These are phyloP conservation scores for Aspergillus novofumigatus DNA, from an alignment of 2,329 filamentous ascomycete species.

Conservation along the genomic window DNA sequence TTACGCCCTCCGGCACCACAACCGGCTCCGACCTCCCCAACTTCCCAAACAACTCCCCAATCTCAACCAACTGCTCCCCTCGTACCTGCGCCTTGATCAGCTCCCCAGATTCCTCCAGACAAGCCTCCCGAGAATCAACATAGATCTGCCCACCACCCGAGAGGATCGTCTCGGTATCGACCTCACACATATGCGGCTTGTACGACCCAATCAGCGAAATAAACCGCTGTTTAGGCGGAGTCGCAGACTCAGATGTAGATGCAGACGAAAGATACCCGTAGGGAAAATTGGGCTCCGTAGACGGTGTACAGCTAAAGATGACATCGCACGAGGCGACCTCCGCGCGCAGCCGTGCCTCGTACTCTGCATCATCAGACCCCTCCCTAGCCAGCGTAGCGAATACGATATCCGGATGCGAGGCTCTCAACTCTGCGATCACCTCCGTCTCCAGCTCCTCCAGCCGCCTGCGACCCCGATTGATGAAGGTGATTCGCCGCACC, in stretches of 20 bases:
- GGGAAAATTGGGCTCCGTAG: conserved; percentile 42
- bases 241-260: neutral
- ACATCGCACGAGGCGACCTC: conserved; percentile 36
- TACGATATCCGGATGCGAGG: conserved; percentile 33
- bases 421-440: conserved; percentile 30
- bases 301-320: conserved; percentile 50
- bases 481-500: conserved; percentile 65
- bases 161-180: conserved; percentile 43
- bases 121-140: conserved; percentile 55
- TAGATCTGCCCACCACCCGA: conserved; percentile 63
- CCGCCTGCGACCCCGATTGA: conserved; percentile 64
- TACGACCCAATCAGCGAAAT: conserved; percentile 53
- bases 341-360: conserved; percentile 24
- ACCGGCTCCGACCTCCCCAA: conserved; percentile 14
- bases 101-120: conserved; percentile 46
- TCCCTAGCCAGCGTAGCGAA: conserved; percentile 53
- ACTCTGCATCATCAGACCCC: conserved; percentile 49
- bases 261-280: conserved; percentile 29
- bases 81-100: conserved; percentile 39
- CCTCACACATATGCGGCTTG: conserved; percentile 51
- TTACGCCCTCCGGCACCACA: conserved; percentile 32
- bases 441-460: conserved; percentile 44
- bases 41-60: conserved; percentile 36
- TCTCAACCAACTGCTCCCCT: conserved; percentile 38
- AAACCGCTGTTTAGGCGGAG: conserved; percentile 36